A percentile compares a stretch with the other conserved stretches of the same genome.
Conservation (phyloP, 2,329 filamentous ascomycete species). For the Gnomoniopsis smithogilvyi region DNA sequence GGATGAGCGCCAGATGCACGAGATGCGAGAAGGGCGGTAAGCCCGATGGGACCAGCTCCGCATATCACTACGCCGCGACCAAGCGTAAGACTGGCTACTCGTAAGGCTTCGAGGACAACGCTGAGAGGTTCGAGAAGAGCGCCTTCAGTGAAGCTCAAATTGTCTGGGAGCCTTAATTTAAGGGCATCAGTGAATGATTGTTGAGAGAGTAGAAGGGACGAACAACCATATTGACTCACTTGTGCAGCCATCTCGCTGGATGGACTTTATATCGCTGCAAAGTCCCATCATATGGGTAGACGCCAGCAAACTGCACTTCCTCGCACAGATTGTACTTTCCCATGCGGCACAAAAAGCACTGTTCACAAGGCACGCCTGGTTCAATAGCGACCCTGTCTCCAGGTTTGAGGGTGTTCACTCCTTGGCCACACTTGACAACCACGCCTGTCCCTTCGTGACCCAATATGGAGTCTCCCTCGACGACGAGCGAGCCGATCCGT, state of each 20-base stretch:
- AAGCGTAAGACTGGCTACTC: slow-evolving; percentile 47
- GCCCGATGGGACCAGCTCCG: slow-evolving; percentile 62
- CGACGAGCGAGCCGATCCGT: slow-evolving; percentile 58
- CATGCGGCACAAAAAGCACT: slow-evolving; percentile 56
- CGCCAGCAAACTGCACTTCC: slow-evolving; percentile 58
- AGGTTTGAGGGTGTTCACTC: slow-evolving; percentile 48
- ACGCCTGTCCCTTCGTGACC: slow-evolving; percentile 63
- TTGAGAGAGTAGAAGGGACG: background rate
- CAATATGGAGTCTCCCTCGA: slow-evolving; percentile 62
- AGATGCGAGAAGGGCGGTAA: slow-evolving; percentile 55
- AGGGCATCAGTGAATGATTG: background rate
- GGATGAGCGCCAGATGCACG: slow-evolving; percentile 61
- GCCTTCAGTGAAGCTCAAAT: slow-evolving; percentile 54
- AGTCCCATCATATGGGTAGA: slow-evolving; percentile 58
- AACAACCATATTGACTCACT: slow-evolving; percentile 25
- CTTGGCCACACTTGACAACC: slow-evolving; percentile 54
- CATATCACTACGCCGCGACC: slow-evolving; percentile 56
- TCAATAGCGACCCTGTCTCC: slow-evolving; percentile 66
- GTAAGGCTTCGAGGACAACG: slow-evolving; percentile 60
- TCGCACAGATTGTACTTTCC: slow-evolving; percentile 64
- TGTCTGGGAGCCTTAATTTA: slow-evolving; percentile 44
- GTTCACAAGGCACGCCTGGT: slow-evolving; percentile 60
- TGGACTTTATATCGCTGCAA: slow-evolving; percentile 61
- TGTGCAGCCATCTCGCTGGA: slow-evolving; percentile 57
- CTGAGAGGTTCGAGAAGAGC: slow-evolving; percentile 63